These are phyloP conservation scores for Flaveria ramosissima DNA, from an alignment of 129 eudicot genomes.

Conservation along the genomic window DNA sequence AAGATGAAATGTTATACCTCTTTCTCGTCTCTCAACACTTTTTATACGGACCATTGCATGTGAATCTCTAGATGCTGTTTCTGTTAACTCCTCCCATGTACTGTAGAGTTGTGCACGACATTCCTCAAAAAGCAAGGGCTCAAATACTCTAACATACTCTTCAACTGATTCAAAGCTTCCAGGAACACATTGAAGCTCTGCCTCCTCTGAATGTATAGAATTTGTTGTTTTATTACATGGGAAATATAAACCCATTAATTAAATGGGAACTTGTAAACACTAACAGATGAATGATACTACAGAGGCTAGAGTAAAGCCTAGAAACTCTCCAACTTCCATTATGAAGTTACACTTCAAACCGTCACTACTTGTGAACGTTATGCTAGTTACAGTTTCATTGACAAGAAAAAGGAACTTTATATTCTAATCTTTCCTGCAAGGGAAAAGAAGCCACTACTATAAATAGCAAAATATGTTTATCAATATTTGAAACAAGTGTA, in stretches of 20 bases:
- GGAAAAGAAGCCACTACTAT: constrained; percentile 5
- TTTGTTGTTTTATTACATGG: constrained; percentile 26
- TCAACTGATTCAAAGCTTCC: constrained; percentile 93
- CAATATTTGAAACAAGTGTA: constrained; percentile 8
- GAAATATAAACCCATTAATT: constrained; percentile 17
- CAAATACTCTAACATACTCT: constrained; percentile 43
- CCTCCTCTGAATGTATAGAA: constrained; percentile 70
- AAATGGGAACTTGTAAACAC: background rate
- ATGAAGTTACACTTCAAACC: constrained; percentile 17
- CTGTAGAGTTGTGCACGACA: constrained; percentile 96
- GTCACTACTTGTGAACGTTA: constrained; percentile 10
- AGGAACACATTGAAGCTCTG: constrained; percentile 90
- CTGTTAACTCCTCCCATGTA: constrained; percentile 88
- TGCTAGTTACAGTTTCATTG: constrained; percentile 13
- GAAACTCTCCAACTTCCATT: constrained; percentile 1
- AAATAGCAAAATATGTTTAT: constrained; percentile 16
- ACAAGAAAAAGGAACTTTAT: constrained; percentile 4
- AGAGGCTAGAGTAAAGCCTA: constrained; percentile 14
- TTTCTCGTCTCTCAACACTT: constrained; percentile 85
- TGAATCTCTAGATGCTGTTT: constrained; percentile 56
- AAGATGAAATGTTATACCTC: constrained; percentile 50
- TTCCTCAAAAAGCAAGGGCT: constrained; percentile 97
- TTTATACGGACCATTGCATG: constrained; percentile 80
- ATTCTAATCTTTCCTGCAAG: constrained; percentile 15
- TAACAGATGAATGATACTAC: constrained; percentile 7